These are phyloP conservation scores for Gossypium thurberi DNA, from an alignment of 345 rosid genomes.

Conservation along the genomic window DNA sequence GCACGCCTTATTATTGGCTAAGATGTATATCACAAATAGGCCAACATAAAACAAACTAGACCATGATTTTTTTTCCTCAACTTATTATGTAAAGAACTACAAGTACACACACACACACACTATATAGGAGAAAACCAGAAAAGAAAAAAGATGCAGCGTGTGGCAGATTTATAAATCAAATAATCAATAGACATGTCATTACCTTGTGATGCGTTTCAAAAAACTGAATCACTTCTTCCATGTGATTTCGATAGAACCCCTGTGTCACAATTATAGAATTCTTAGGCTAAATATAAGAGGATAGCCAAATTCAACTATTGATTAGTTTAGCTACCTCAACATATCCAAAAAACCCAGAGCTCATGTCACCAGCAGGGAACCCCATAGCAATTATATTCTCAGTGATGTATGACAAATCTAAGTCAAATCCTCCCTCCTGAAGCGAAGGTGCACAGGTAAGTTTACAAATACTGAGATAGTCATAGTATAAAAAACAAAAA, in stretches of 20 bases:
- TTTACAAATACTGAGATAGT: not conserved
- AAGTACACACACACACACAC: not conserved
- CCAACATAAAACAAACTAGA: not conserved
- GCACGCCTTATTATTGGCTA: not conserved
- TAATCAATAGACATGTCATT: not conserved
- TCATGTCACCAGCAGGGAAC: constrained; percentile 90
- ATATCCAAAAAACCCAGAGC: constrained; percentile 81
- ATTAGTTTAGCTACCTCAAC: constrained; percentile 47
- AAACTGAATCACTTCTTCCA: constrained; percentile 88
- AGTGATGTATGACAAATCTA: constrained; percentile 75
- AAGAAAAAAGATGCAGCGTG: too few relatives aligned
- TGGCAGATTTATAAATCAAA: not conserved
- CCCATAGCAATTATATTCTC: constrained; percentile 90
- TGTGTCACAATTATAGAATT: constrained; percentile 31
- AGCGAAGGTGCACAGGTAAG: not conserved
- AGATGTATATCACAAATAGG: not conserved
- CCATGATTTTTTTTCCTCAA: not conserved
- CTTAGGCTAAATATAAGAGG: not conserved
- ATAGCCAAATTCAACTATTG: constrained; percentile 2
- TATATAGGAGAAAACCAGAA: not conserved
- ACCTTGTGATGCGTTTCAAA: constrained; percentile 89
- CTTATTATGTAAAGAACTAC: not conserved
- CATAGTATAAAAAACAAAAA: not conserved
- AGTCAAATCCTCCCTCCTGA: constrained; percentile 84
- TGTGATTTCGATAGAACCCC: constrained; percentile 84